A percentile compares a stretch with the other conserved stretches of the same genome.
Evolutionary conservation across 2,329 filamentous ascomycete genomes (phyloP).

Genomic region (Trichophyton mentagrophytes): DNA sequence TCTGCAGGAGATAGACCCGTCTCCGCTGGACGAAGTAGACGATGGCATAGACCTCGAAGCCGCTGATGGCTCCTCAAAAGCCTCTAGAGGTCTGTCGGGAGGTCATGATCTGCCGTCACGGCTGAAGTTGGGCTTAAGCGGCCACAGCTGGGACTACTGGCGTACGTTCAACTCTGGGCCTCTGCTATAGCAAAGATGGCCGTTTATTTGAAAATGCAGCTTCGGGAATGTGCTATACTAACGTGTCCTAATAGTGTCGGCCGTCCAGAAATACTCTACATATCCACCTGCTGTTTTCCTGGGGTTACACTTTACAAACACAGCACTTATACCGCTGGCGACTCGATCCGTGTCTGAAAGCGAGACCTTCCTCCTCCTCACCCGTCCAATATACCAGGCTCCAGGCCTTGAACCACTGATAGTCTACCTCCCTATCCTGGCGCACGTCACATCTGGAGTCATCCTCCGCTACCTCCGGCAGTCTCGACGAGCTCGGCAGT

Average conservation of each 20-base stretch:
- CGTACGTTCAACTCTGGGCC: constrained; percentile 37
- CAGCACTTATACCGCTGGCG: constrained; percentile 63
- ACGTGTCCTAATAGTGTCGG: constrained; percentile 42
- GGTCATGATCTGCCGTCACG: constrained; percentile 14
- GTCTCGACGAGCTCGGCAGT: constrained; percentile 56
- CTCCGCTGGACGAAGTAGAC: constrained; percentile 53
- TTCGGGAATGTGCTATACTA: not conserved
- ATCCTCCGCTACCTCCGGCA: constrained; percentile 63
- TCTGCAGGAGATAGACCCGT: constrained; percentile 67
- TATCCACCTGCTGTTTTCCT: constrained; percentile 71
- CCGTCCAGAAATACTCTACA: constrained; percentile 77
- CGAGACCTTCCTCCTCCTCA: constrained; percentile 79
- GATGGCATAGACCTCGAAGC: constrained; percentile 33
- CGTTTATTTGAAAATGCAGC: not conserved
- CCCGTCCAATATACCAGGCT: constrained; percentile 84
- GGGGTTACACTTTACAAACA: constrained; percentile 65
- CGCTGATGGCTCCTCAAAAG: constrained; percentile 7
- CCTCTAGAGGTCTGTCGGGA: too few species aligned
- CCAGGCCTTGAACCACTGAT: constrained; percentile 66
- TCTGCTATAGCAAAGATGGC: not conserved
- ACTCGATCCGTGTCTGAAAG: constrained; percentile 60
- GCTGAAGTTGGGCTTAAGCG: constrained; percentile 44
- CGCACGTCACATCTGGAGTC: constrained; percentile 66
- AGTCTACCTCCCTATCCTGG: constrained; percentile 58
- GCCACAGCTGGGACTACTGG: constrained; percentile 64